These are phyloP conservation scores for Linum tenue DNA, from an alignment of 345 rosid genomes.

Conservation along the genomic window DNA sequence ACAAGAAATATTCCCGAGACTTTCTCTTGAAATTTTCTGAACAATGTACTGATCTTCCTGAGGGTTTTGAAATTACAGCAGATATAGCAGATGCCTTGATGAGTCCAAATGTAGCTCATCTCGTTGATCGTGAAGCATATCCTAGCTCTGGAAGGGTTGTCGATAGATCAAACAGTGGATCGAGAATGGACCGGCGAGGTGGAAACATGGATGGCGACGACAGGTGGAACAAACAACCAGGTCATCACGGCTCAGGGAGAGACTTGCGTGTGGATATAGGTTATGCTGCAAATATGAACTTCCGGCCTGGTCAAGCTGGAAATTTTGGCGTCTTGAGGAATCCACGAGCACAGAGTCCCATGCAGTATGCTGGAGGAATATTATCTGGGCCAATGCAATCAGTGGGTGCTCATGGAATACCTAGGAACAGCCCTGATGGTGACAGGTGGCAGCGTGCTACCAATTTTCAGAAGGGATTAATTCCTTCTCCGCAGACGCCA, in stretches of 20 bases:
- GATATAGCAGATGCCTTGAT: conserved; percentile 43
- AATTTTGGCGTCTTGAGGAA: conserved; percentile 64
- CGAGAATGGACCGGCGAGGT: conserved; percentile 70
- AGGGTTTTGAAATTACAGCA: conserved; percentile 40
- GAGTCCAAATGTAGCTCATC: conserved; percentile 29
- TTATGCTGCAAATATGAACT: conserved; percentile 40
- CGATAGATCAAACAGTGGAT: conserved; percentile 53
- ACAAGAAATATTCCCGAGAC: conserved; percentile 87
- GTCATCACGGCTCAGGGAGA: conserved; percentile 42
- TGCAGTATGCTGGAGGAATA: conserved; percentile 40
- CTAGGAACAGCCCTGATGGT: conserved; percentile 49
- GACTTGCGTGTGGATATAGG: conserved; percentile 38
- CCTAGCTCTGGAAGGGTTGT: conserved; percentile 49
- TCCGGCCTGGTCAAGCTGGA: conserved; percentile 68
- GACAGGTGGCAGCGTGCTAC: conserved; percentile 84
- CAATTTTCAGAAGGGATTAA: conserved; percentile 58
- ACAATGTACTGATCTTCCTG: conserved; percentile 59
- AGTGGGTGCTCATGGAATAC: conserved; percentile 52
- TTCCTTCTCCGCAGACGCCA: conserved; percentile 84
- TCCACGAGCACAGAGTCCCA: conserved; percentile 51
- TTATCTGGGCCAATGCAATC: conserved; percentile 68
- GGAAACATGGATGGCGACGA: conserved; percentile 53
- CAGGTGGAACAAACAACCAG: conserved; percentile 51
- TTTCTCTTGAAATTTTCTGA: conserved; percentile 75
- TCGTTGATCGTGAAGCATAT: conserved; percentile 43